Evolutionary conservation across 2,329 filamentous ascomycete genomes (phyloP), one percentile per base, ranked within the genome.

Genomic region (Periglandula ipomoeae): DNA sequence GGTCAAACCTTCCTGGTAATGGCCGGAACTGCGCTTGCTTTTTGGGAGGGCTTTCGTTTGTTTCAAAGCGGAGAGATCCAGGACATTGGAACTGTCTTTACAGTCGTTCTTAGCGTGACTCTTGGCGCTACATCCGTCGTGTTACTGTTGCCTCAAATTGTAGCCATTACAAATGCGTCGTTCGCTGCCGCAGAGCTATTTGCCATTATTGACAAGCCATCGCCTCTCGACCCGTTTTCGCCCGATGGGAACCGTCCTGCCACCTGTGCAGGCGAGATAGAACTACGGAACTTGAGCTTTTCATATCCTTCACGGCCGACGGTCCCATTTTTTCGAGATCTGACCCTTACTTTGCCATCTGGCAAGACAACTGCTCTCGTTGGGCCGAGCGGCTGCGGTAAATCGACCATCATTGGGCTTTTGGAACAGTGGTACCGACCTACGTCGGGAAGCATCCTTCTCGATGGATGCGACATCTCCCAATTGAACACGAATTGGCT

Each of bases 381-480:
- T 6, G 79, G 79, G 0, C 65, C 74, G 2, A 79, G 75, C 19
- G 80, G 79, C 0, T 77, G 70, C 4, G 78, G 78, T 0, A 82
- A 82, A 55, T 79, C 74, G 40, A 81, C 77, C 1, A 69, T 80
- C 3, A 70, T 81, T 5, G 74, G 73, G 0, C 61, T 83, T 2
- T 55, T 82, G 1, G 77, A 82, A 56, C 62, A 81, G 7, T 84
- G 82, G 70, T 85, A 84, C 53, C 67, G 75, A 37, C 69, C 73
- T 0, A 64, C 61, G 0, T 61, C 65, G 0, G 76, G 76, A 0
- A 56, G 56, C 0, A 70, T 80, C 22, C 62, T 59, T 1, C 60
- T 78, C 1, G 75, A 74, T n/a, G 70, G 34, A n/a, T 24, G 27
- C 4, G 2, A 27, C 23, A 44, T 44, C n/a, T 34, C 42, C 3